Evolutionary conservation across 768 basidiomycete species (phyloP).

Genomic region (Russula compacta): DNA sequence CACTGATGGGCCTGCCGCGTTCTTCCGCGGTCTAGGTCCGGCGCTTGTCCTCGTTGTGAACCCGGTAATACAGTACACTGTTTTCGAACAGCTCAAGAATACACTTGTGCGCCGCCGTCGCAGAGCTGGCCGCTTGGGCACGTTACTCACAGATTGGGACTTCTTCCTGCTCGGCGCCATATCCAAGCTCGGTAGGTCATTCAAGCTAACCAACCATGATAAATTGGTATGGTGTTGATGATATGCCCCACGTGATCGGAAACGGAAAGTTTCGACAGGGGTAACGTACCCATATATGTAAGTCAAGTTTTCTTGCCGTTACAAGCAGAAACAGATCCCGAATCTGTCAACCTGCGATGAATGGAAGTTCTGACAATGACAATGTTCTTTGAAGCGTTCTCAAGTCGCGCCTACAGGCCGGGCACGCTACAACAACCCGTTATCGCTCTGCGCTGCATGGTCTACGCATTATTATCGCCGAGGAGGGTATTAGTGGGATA

Average conservation of each 20-base stretch:
- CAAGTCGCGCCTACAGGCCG: slow-evolving; percentile 73
- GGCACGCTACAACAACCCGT: slow-evolving; percentile 52
- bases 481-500: slow-evolving; percentile 75
- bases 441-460: slow-evolving; percentile 75
- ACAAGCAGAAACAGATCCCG: neutral
- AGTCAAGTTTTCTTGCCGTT: slow-evolving; percentile 20
- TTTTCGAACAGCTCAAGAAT: slow-evolving; percentile 94
- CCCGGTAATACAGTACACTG: slow-evolving; percentile 90
- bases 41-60: slow-evolving; percentile 92
- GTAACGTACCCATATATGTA: slow-evolving; percentile 72
- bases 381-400: slow-evolving; percentile 38
- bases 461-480: slow-evolving; percentile 62
- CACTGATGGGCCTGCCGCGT: slow-evolving; percentile 68
- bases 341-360: neutral
- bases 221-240: neutral
- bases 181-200: slow-evolving; percentile 67
- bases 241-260: neutral
- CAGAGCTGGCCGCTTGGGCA: slow-evolving; percentile 34
- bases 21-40: slow-evolving; percentile 91
- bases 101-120: slow-evolving; percentile 56
- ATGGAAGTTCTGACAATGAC: neutral
- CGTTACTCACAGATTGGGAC: slow-evolving; percentile 70
- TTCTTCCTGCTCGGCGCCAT: slow-evolving; percentile 93
- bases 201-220: neutral
- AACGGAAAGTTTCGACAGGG: slow-evolving; percentile 35